Evolutionary conservation across 2,329 filamentous ascomycete genomes (phyloP), one percentile per base, ranked within the genome.

Genomic region (Sphaerulina populicola): DNA sequence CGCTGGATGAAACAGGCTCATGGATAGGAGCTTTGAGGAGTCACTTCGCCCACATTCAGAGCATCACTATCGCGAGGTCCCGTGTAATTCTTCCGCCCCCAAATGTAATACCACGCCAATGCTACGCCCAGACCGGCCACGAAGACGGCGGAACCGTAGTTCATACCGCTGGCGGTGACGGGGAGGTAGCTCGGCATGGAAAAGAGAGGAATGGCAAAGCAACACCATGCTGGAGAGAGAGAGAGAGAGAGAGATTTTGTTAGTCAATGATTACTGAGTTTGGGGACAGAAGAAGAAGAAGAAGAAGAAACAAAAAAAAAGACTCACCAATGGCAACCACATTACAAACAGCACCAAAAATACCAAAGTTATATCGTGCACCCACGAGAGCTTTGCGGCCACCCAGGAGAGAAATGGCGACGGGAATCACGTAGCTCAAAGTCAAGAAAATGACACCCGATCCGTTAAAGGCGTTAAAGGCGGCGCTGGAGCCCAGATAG

Each of bases 121-220:
- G 84, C 79, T 51, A 87, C 75, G 36, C 72, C 44, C 49, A 78
- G 76, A 55, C 85, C 83, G 4, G 74, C 81, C 23, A 83, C 77
- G 59, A 88, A 86, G n/a, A 88, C 84, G 31, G 82, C 84, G 11
- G 81, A 81, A 1, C 83, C 84, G 67, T 86, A 88, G 74, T 88
- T 88, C 74, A 87, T 83, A 36, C 72, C 75, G 14, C 69, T 64
- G 5, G 75, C 68, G 0, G 74, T 76, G 36, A 85, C 80, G 5
- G 80, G 80, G n/a, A 85, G 70, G 39, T 69, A 68, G 0, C 80
- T 76, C 0, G 83, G 84, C 81, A 62, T 63, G 68, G 81, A 88
- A 74, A 88, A 88, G 12, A 88, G 77, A 1, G 84, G 83, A 47
- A 87, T 78, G 33, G 82, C 83, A 48, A 88, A 75, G 11, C 75